A percentile compares a stretch with the other conserved stretches of the same genome.
phyloP scores from a whole-genome alignment of 805 yeast genomes.

The Maudiozyma pseudohumilis region DNA sequence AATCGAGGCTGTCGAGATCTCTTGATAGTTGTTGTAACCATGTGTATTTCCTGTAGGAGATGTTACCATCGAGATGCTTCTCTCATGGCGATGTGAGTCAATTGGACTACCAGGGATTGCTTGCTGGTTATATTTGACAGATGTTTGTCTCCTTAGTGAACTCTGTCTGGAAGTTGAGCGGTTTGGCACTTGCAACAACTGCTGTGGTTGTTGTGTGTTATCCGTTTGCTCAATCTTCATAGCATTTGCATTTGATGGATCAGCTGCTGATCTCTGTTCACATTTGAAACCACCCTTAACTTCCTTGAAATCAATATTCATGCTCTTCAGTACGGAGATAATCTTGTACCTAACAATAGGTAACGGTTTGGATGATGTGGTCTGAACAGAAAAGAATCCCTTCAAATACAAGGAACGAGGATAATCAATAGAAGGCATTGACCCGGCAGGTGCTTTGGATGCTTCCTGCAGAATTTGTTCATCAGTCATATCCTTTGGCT shows the following conservation, averaged over 20 bases:
- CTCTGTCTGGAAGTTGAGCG: slow-evolving; percentile 17
- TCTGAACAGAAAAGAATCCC: slow-evolving; percentile 90
- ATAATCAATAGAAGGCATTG: slow-evolving; percentile 90
- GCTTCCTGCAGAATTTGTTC: slow-evolving; percentile 39
- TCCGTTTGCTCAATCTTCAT: slow-evolving; percentile 12
- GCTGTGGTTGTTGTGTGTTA: slow-evolving; percentile 1
- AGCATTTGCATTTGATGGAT: slow-evolving; percentile 6
- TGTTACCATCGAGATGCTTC: slow-evolving; percentile 19
- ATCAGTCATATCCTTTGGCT: slow-evolving; percentile 33
- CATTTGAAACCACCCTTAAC: slow-evolving; percentile 92
- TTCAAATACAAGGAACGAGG: slow-evolving; percentile 85
- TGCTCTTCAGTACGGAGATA: slow-evolving; percentile 60
- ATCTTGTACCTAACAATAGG: slow-evolving; percentile 82
- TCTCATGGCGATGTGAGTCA: slow-evolving; percentile 29
- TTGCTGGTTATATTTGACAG: slow-evolving; percentile 26
- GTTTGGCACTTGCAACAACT: slow-evolving; percentile 3
- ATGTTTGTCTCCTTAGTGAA: slow-evolving; percentile 33
- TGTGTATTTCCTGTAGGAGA: slow-evolving; percentile 20
- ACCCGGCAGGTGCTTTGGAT: slow-evolving; percentile 54
- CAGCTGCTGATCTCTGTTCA: slow-evolving; percentile 46
- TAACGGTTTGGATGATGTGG: slow-evolving; percentile 86
- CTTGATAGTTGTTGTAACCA: slow-evolving; percentile 13
- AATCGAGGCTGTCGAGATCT: slow-evolving; percentile 28
- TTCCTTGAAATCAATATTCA: slow-evolving; percentile 77
- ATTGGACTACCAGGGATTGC: slow-evolving; percentile 48